phyloP scores from a whole-genome alignment of 108 stramenopile species.

The Ochromonas danica region DNA sequence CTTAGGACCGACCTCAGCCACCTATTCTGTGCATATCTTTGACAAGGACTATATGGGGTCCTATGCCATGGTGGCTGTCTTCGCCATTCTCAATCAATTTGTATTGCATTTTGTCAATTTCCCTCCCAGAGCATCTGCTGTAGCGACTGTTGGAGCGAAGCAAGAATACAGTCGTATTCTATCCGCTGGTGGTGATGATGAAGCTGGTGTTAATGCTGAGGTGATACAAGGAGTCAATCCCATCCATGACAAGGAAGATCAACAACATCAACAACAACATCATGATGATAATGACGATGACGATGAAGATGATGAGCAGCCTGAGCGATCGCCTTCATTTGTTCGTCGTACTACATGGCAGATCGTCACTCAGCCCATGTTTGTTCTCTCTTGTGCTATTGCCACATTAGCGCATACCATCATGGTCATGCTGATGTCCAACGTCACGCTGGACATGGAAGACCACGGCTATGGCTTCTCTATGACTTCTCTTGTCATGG shows the following conservation, averaged over 20 bases:
- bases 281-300: no score
- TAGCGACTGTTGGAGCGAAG: no score
- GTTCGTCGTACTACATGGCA: background rate
- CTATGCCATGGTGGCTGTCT: background rate
- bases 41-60: background rate
- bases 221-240: background rate
- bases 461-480: conserved; percentile 1
- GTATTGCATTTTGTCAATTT: background rate
- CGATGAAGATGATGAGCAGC: no score
- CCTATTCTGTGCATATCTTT: background rate
- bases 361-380: conserved; percentile 10
- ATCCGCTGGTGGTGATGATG: background rate
- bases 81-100: background rate
- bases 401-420: conserved; percentile 38
- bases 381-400: background rate
- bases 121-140: background rate
- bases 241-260: background rate
- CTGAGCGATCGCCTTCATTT: conserved; percentile 11
- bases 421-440: conserved; percentile 40
- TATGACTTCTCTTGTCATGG: background rate
- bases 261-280: background rate
- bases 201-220: background rate
- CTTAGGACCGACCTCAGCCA: conserved; percentile 12
- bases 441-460: conserved; percentile 3
- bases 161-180: no score